Percentiles rank a stretch among this genome's conserved stretches.
Conservation (phyloP, 257 asterid species). For the Asclepias syriaca region DNA sequence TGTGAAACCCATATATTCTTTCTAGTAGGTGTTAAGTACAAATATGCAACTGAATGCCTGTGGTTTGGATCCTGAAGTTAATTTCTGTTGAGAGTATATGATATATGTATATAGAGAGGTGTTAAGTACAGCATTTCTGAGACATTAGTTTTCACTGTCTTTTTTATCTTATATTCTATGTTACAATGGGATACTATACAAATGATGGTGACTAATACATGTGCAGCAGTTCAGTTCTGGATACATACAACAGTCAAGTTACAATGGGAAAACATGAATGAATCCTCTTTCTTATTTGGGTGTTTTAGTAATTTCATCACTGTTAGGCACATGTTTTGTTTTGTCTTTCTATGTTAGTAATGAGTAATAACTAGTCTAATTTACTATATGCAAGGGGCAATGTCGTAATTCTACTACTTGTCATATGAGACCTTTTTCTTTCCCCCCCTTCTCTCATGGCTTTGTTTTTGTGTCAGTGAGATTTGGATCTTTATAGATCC, state of each 20-base stretch:
- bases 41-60: background rate
- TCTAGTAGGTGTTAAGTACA: background rate
- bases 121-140: too few species aligned
- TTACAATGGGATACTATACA: too few species aligned
- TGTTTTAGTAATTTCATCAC: background rate
- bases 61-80: conserved; percentile 8
- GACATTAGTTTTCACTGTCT: too few species aligned
- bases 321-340: background rate
- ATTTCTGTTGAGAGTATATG: too few species aligned
- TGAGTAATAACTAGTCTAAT: background rate
- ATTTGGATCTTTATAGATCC: conserved; percentile 2
- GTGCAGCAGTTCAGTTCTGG: too few species aligned
- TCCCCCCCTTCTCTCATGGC: background rate
- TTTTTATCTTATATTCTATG: too few species aligned
- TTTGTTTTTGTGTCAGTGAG: background rate
- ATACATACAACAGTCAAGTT: too few species aligned
- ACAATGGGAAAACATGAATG: too few species aligned
- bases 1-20: conserved; percentile 1
- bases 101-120: too few species aligned
- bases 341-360: background rate
- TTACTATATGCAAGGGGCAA: background rate
- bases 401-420: background rate
- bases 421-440: background rate
- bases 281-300: background rate
- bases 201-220: too few species aligned